Percentiles rank a stretch among this genome's conserved stretches.
Conservation (phyloP, 1,139 yeast species). For the Blastobotrys raffinosifermentans region DNA sequence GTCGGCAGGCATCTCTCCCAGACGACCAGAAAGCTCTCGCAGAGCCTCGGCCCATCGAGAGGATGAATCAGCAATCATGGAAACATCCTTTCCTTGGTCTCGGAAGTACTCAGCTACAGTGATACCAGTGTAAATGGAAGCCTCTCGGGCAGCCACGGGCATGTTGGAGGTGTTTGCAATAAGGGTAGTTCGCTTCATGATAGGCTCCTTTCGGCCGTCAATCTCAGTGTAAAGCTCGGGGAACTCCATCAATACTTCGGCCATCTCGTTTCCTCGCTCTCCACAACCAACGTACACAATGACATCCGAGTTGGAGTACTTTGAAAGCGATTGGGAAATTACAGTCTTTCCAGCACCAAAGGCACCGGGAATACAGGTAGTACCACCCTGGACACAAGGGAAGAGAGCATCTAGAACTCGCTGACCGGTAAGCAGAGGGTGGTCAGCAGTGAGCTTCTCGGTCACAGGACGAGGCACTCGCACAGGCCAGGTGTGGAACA, state of each 20-base stretch:
- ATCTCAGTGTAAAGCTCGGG: conserved; percentile 92
- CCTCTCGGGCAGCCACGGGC: conserved; percentile 99
- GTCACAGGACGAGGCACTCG: conserved; percentile 99
- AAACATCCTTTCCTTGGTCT: conserved; percentile 98
- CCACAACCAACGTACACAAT: conserved; percentile 85
- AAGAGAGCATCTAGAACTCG: conserved; percentile 95
- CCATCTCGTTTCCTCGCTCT: conserved; percentile 98
- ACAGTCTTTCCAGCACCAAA: conserved; percentile 99
- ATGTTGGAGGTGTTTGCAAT: conserved; percentile 98
- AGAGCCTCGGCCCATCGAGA: conserved; percentile 99
- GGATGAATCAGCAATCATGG: conserved; percentile 99
- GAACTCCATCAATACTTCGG: conserved; percentile 98
- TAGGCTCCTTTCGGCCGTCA: conserved; percentile 92
- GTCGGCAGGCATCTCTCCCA: conserved; percentile 99
- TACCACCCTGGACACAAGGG: conserved; percentile 99
- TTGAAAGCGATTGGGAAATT: conserved; percentile 94
- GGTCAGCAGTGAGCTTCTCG: conserved; percentile 84
- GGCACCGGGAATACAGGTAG: conserved; percentile 99
- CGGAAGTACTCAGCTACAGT: conserved; percentile 98
- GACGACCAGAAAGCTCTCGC: conserved; percentile 99
- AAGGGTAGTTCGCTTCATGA: conserved; percentile 97
- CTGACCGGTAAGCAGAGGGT: conserved; percentile 96
- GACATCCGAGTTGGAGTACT: conserved; percentile 93
- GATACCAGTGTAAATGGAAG: conserved; percentile 97
- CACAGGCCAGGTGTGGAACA: conserved; percentile 99